Percentiles rank a stretch among this genome's conserved stretches.
Evolutionary conservation across 2,329 filamentous ascomycete genomes (phyloP).

Genomic region (Paraphoma chrysanthemicola): DNA sequence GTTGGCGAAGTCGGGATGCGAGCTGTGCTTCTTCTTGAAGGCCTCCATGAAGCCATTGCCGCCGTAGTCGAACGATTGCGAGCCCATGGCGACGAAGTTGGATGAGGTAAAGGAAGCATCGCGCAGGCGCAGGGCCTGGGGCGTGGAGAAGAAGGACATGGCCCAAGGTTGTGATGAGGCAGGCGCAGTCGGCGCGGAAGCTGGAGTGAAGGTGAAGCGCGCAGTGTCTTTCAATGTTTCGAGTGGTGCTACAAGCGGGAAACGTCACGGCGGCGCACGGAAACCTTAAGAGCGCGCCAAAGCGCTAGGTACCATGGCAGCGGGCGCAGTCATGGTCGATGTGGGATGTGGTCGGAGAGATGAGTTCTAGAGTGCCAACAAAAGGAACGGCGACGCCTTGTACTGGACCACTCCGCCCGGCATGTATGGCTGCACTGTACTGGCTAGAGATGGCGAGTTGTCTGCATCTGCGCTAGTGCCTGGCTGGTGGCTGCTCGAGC

Average conservation of each 20-base stretch:
- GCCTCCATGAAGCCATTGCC: conserved; percentile 35
- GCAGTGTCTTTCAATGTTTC: conserved; percentile 21
- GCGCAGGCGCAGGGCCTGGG: conserved; percentile 48
- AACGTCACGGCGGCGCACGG: conserved; percentile 25
- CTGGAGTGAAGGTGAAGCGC: conserved; percentile 27
- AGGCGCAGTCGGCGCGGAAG: conserved; percentile 18
- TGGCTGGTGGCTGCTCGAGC: neutral
- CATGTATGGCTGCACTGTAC: neutral
- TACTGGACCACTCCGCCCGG: neutral
- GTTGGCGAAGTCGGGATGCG: conserved; percentile 71
- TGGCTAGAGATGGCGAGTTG: neutral
- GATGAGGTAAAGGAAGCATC: conserved; percentile 24
- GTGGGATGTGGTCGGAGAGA: neutral
- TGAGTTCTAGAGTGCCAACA: neutral
- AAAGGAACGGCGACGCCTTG: conserved; percentile 2
- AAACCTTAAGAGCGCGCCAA: conserved; percentile 14
- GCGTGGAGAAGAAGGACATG: conserved; percentile 41
- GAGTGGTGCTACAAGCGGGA: conserved; percentile 14
- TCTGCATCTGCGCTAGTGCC: conserved; percentile 1
- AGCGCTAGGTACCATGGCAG: conserved; percentile 1
- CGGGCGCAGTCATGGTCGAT: conserved; percentile 11
- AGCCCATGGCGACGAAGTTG: conserved; percentile 43
- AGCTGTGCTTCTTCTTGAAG: conserved; percentile 47
- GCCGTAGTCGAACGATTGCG: conserved; percentile 39
- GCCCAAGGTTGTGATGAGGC: conserved; percentile 4